Percentiles rank a stretch among this genome's conserved stretches.
These are phyloP conservation scores for Phytophthora capsici DNA, from an alignment of 352 stramenopile species.

Conservation along the genomic window DNA sequence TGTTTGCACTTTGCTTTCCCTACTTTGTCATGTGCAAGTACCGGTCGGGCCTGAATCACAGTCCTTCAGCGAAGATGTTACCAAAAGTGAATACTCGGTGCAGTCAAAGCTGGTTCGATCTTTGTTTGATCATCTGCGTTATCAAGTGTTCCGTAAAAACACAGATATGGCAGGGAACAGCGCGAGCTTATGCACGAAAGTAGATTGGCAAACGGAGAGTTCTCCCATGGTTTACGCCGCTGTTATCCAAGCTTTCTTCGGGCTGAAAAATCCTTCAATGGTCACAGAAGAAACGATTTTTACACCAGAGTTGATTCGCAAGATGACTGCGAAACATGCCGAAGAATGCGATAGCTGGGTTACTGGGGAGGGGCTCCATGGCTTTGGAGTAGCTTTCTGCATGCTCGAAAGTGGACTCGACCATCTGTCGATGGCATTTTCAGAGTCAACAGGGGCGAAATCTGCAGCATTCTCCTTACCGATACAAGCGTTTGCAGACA, in stretches of 20 bases:
- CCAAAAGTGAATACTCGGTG: constrained; percentile 19
- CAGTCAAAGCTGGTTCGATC: constrained; percentile 41
- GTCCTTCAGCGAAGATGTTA: constrained; percentile 14
- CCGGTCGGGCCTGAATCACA: constrained; percentile 10
- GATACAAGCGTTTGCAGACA: constrained; percentile 20
- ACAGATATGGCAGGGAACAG: constrained; percentile 6
- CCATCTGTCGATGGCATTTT: constrained; percentile 32
- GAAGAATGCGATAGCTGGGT: constrained; percentile 30
- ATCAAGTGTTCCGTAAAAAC: constrained; percentile 36
- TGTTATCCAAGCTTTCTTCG: constrained; percentile 48
- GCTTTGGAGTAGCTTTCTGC: constrained; percentile 62
- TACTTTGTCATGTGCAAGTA: constrained; percentile 41
- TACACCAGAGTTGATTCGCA: constrained; percentile 45
- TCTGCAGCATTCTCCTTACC: constrained; percentile 24
- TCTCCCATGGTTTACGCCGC: constrained; percentile 46
- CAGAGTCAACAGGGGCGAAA: constrained; percentile 26
- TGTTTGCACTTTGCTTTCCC: constrained; percentile 34
- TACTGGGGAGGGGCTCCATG: constrained; percentile 44
- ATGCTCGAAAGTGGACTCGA: constrained; percentile 43
- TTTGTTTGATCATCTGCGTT: constrained; percentile 46
- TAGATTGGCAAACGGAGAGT: constrained; percentile 42
- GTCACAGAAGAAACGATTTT: constrained; percentile 26
- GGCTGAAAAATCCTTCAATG: constrained; percentile 10
- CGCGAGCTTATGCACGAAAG: constrained; percentile 34
- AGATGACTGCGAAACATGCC: constrained; percentile 32